Conservation (phyloP, 345 rosid genomes). For the Rhodomyrtus tomentosa region DNA sequence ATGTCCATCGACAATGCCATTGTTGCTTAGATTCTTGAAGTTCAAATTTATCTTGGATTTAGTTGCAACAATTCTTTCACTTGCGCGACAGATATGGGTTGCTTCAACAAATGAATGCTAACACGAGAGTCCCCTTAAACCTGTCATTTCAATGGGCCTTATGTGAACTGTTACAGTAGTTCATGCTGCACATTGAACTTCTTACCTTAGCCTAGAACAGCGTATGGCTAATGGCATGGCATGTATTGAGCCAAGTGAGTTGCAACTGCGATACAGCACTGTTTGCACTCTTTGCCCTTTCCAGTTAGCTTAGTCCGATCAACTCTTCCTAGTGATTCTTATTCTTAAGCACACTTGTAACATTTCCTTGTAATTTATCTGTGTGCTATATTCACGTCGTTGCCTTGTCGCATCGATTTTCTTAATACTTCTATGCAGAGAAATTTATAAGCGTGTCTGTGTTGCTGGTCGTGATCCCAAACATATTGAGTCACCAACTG, state of each 20-base stretch:
- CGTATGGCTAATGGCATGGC: not conserved
- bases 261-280: not conserved
- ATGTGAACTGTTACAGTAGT: not conserved
- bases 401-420: not conserved
- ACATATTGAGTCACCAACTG: constrained; percentile 76
- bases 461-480: constrained; percentile 70
- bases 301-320: not conserved
- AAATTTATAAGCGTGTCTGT: constrained; percentile 40
- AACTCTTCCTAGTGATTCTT: not conserved
- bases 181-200: not conserved
- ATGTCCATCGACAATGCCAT: not conserved
- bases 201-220: not conserved
- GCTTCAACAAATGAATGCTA: too few relatives aligned
- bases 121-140: too few relatives aligned
- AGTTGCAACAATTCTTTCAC: not conserved
- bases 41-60: too few relatives aligned
- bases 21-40: not conserved
- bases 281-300: not conserved
- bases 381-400: not conserved
- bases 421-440: constrained; percentile 29
- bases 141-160: not conserved
- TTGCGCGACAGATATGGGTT: not conserved
- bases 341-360: not conserved
- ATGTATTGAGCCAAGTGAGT: not conserved
- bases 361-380: not conserved